Evolutionary conservation across 768 basidiomycete genomes (phyloP), one percentile per base, ranked within the genome.

Genomic region (Boletus rufocinnamomeus): DNA sequence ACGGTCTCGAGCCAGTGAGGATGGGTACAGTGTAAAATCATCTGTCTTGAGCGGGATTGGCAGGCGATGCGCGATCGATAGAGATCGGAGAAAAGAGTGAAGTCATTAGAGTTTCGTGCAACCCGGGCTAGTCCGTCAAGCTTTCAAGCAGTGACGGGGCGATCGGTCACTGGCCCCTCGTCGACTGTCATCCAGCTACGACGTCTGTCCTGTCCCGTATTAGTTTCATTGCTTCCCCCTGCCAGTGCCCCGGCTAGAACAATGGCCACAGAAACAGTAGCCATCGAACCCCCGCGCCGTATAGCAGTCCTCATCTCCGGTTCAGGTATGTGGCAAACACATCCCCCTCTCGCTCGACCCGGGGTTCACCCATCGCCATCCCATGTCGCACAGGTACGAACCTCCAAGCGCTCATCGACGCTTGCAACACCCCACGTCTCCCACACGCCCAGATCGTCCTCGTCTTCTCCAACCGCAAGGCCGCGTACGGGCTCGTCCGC

Each of bases 391-490:
- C 63, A 98, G 96, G 97, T 43, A 90, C 91, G 25, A 99, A 99
- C 75, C 85, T 99, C 13, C 95, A 98, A 76, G 96, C 97, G 2
- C 84, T 98, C 60, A 91, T 99, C 66, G 90, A 98, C 74, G 93
- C 95, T 14, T 83, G 83, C 63, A 79, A 84, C 63, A 91, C 91
- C 77, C 84, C n/a, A 70, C 80, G n/a, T 79, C 96, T 27, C 19
- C 89, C 93, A 3, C 71, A 87, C 61, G 77, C 89, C 2, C 72
- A 77, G 52, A 90, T 99, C 69, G 80, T 79, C 50, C 83, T 91
- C 66, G 96, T 98, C 40, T 74, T 98, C 57, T 97, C 96, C 3
- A 97, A 96, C 72, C 85, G 94, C 44, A 94, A 95, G 67, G 86
- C 88, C 13, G 96, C 94, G 2, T 91, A 89, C 65, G 97, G 96